phyloP scores from a whole-genome alignment of 257 asterid species.

The Scutellaria minor region DNA sequence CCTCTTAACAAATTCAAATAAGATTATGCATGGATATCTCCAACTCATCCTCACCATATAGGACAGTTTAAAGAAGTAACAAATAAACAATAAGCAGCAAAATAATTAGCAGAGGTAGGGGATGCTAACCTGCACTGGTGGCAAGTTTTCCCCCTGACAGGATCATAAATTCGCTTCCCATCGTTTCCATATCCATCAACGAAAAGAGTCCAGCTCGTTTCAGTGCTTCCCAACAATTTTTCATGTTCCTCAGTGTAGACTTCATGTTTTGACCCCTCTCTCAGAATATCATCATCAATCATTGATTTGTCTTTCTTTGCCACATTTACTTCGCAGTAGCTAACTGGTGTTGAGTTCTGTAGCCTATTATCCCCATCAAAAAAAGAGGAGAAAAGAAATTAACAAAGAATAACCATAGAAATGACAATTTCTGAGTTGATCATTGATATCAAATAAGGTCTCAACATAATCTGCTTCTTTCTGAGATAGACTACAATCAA shows the following conservation, averaged over 20 bases:
- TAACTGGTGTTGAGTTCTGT: conserved; percentile 74
- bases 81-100: conserved; percentile 7
- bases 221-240: conserved; percentile 82
- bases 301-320: conserved; percentile 46
- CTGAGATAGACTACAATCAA: conserved; percentile 1
- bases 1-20: background rate
- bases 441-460: background rate
- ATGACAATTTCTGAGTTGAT: background rate
- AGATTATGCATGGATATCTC: background rate
- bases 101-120: conserved; percentile 3
- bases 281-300: conserved; percentile 45
- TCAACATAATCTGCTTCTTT: background rate
- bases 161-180: conserved; percentile 91
- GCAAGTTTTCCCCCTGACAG: conserved; percentile 80
- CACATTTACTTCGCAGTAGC: conserved; percentile 61
- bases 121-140: conserved; percentile 88
- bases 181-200: conserved; percentile 89
- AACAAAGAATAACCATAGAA: conserved; percentile 1
- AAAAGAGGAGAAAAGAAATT: conserved; percentile 19
- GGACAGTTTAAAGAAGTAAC: background rate
- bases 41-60: conserved; percentile 8
- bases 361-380: conserved; percentile 58
- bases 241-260: conserved; percentile 87
- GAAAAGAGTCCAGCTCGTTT: conserved; percentile 73
- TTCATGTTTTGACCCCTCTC: conserved; percentile 80